phyloP scores from a whole-genome alignment of 2,329 filamentous ascomycete genomes.

The Colletotrichum filicis region DNA sequence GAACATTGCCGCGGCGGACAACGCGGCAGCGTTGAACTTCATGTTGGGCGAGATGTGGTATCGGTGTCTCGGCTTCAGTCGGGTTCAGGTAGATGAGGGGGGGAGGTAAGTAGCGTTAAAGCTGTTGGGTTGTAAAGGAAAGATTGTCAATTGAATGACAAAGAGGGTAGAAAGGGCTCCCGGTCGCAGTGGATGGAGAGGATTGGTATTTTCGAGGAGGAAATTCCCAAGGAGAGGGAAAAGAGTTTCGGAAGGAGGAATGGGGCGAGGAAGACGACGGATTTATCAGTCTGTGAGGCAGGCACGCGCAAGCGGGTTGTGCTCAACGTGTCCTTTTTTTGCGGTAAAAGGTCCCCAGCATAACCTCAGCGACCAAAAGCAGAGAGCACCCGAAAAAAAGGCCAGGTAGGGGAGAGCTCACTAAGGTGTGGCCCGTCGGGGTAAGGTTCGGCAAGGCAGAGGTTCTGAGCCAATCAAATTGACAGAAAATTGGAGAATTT shows the following conservation, averaged over 20 bases:
- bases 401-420: slow-evolving; percentile 31
- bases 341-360: slow-evolving; percentile 20
- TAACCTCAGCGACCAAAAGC: neutral
- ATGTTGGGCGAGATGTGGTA: slow-evolving; percentile 62
- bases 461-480: slow-evolving; percentile 8
- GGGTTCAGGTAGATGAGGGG: neutral
- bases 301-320: slow-evolving; percentile 21
- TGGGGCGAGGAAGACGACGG: slow-evolving; percentile 32
- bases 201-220: slow-evolving; percentile 18
- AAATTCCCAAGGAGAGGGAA: slow-evolving; percentile 33
- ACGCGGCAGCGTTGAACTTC: slow-evolving; percentile 85
- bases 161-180: slow-evolving; percentile 22
- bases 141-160: slow-evolving; percentile 32
- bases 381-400: slow-evolving; percentile 12
- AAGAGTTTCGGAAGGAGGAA: slow-evolving; percentile 33
- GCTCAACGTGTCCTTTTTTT: slow-evolving; percentile 40
- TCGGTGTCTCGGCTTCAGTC: slow-evolving; percentile 12
- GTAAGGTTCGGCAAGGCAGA: slow-evolving; percentile 10
- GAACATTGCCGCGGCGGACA: slow-evolving; percentile 79
- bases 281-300: slow-evolving; percentile 36
- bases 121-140: slow-evolving; percentile 24
- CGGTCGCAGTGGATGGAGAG: slow-evolving; percentile 23
- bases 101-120: slow-evolving; percentile 10
- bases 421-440: slow-evolving; percentile 9
- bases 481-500: slow-evolving; percentile 6